These are phyloP conservation scores for Amanita polypyramis DNA, from an alignment of 768 basidiomycete genomes.

Conservation along the genomic window DNA sequence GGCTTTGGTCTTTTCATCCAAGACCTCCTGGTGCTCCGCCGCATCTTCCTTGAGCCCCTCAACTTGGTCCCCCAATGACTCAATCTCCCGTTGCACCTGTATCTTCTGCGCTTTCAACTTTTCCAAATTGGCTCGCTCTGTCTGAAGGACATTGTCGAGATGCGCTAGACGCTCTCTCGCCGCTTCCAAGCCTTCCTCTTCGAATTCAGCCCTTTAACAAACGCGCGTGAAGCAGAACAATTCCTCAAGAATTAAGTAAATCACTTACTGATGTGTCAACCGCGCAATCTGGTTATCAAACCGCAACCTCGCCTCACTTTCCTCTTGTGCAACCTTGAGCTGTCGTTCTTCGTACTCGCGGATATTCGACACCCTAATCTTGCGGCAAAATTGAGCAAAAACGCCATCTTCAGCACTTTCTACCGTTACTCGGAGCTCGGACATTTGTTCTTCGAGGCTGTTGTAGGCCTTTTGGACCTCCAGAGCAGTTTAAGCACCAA, in stretches of 20 bases:
- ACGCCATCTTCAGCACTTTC: slow-evolving; percentile 73
- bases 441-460: slow-evolving; percentile 43
- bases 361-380: slow-evolving; percentile 72
- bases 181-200: slow-evolving; percentile 60
- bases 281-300: slow-evolving; percentile 84
- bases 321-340: slow-evolving; percentile 79
- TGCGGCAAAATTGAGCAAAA: slow-evolving; percentile 68
- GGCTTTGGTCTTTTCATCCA: slow-evolving; percentile 63
- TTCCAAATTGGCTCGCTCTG: slow-evolving; percentile 43
- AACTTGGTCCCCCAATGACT: slow-evolving; percentile 43
- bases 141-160: slow-evolving; percentile 38
- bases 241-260: not conserved
- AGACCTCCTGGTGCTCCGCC: slow-evolving; percentile 42
- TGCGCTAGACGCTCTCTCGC: slow-evolving; percentile 52
- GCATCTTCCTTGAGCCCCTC: slow-evolving; percentile 51
- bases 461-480: slow-evolving; percentile 48
- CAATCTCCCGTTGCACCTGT: slow-evolving; percentile 49
- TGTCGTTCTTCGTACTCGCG: slow-evolving; percentile 92
- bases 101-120: slow-evolving; percentile 46
- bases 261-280: slow-evolving; percentile 70
- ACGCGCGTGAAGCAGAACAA: not conserved
- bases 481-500: not conserved
- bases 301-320: slow-evolving; percentile 71
- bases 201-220: slow-evolving; percentile 62
- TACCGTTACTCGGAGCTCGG: slow-evolving; percentile 43